These are phyloP conservation scores for Alliaria petiolata DNA, from an alignment of 345 rosid genomes.

Conservation along the genomic window DNA sequence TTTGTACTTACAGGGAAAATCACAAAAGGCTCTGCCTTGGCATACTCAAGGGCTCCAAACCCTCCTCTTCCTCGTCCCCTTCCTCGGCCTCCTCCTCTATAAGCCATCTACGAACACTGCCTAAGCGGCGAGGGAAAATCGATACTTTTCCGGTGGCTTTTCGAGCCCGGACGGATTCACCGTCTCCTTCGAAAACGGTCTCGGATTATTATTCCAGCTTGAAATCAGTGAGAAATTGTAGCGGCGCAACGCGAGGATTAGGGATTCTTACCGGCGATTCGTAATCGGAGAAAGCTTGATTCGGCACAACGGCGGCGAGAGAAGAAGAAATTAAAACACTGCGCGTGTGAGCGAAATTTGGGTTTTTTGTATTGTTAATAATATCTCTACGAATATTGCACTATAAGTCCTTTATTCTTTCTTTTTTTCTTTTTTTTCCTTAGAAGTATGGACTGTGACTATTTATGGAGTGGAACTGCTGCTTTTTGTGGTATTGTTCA, in stretches of 20 bases:
- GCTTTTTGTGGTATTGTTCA: no score
- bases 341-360: not conserved
- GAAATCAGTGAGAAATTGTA: not conserved
- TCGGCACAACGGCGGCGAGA: not conserved
- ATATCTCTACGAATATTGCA: not conserved
- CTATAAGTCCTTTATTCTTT: not conserved
- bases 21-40: conserved; percentile 43
- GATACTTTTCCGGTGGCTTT: not conserved
- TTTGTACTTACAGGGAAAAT: conserved; percentile 47
- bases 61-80: conserved; percentile 37
- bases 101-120: conserved; percentile 37
- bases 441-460: no score
- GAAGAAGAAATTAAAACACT: not conserved
- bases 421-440: not conserved
- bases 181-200: not conserved
- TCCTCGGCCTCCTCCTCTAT: conserved; percentile 43
- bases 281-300: not conserved
- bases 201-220: not conserved
- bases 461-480: no score
- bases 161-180: not conserved
- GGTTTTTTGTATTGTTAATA: no score
- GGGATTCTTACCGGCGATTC: not conserved
- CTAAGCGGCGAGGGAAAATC: not conserved
- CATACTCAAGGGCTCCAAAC: conserved; percentile 22
- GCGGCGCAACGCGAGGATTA: not conserved